A percentile compares a stretch with the other conserved stretches of the same genome.
phyloP scores from a whole-genome alignment of 2,329 filamentous ascomycete species.

The Cladophialophora carrionii region DNA sequence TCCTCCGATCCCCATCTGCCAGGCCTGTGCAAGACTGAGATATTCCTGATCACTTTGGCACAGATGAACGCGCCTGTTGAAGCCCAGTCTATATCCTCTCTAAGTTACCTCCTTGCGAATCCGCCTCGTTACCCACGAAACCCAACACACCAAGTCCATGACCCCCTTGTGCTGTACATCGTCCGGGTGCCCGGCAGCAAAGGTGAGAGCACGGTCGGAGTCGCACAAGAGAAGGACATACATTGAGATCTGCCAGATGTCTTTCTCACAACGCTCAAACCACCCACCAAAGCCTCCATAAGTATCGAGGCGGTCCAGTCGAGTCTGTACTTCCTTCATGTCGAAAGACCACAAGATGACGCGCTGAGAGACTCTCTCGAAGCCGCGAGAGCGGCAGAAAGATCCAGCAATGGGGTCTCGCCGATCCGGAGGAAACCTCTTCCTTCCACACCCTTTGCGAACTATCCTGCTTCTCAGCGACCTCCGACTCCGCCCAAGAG shows the following conservation, averaged over 20 bases:
- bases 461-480: constrained; percentile 33
- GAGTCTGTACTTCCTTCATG: constrained; percentile 89
- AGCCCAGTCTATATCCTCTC: constrained; percentile 77
- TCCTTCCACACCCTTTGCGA: constrained; percentile 31
- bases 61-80: constrained; percentile 58
- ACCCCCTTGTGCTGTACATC: constrained; percentile 84
- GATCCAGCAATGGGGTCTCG: constrained; percentile 13
- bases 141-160: constrained; percentile 68
- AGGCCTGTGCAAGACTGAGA: not conserved
- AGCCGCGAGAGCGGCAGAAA: constrained; percentile 39
- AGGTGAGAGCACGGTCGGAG: constrained; percentile 58
- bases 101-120: constrained; percentile 80
- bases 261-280: constrained; percentile 88
- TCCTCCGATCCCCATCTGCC: not conserved
- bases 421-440: constrained; percentile 39
- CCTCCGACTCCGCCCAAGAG: constrained; percentile 35
- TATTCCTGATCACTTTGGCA: not conserved
- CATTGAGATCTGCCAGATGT: constrained; percentile 65
- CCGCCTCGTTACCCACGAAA: constrained; percentile 84
- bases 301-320: constrained; percentile 83
- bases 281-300: constrained; percentile 78
- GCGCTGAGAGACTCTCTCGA: constrained; percentile 47
- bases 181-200: constrained; percentile 87
- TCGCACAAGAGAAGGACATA: constrained; percentile 24
- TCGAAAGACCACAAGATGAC: constrained; percentile 66